Percentiles rank a stretch among this genome's conserved stretches.
Evolutionary conservation across 2,329 filamentous ascomycete genomes (phyloP).

Genomic region (Colletotrichum musae): DNA sequence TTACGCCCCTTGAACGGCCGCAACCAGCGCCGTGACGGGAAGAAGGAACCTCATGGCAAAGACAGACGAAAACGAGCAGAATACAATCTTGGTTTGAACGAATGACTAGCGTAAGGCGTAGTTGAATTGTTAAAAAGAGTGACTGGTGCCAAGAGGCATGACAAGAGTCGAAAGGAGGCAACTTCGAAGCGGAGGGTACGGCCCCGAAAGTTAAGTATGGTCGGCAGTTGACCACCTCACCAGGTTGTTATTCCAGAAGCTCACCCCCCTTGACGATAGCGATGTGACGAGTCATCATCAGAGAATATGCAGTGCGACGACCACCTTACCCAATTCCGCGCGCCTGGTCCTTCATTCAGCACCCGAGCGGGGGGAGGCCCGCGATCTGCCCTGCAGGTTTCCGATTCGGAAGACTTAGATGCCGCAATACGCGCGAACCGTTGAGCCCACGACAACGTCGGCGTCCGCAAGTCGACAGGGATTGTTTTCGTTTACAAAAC

Average conservation of each 20-base stretch:
- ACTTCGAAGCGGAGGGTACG: background rate
- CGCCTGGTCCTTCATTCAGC: background rate
- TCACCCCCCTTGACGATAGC: conserved; percentile 9
- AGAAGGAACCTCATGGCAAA: conserved; percentile 15
- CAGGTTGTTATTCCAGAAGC: background rate
- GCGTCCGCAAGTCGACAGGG: background rate
- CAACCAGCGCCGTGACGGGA: conserved; percentile 2
- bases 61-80: background rate
- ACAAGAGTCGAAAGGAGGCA: background rate
- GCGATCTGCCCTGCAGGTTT: conserved; percentile 10
- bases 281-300: conserved; percentile 19
- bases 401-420: conserved; percentile 1
- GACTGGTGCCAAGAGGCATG: conserved; percentile 17
- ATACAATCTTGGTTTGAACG: background rate
- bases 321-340: background rate
- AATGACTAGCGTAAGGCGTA: background rate
- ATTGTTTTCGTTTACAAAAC: conserved; percentile 13
- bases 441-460: background rate
- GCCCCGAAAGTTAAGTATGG: conserved; percentile 21
- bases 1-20: conserved; percentile 13
- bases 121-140: conserved; percentile 6
- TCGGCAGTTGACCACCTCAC: conserved; percentile 5
- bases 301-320: background rate
- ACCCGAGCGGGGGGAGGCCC: background rate
- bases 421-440: background rate